Evolutionary conservation across 108 stramenopile species (phyloP), one percentile per base, ranked within the genome.

Genomic region (Skeletonema grethae): DNA sequence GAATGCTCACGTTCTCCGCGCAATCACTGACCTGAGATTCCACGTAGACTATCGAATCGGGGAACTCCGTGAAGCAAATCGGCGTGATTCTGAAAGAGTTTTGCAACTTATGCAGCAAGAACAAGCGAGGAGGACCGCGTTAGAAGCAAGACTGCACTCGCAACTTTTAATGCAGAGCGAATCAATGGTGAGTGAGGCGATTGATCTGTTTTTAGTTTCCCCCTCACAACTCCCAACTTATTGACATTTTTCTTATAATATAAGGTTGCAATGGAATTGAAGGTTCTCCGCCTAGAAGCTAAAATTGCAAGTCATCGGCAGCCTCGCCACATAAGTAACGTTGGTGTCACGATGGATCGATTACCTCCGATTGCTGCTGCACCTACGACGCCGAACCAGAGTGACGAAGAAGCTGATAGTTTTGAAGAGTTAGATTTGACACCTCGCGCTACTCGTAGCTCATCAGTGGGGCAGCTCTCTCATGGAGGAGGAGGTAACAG

Each of bases 211-310:
- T 48, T n/a, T 48, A 18, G 4, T 18, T 48, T 16, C 4, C 6
- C 5, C 15, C 16, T 48, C 46, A 9, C 1, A 0, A 4, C 18
- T 60, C 28, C n/a, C 41, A 8, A 8, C 16, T 39, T 38, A 43
- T 57, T 32, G 2, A 13, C 31, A 59, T 15, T 28, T 45, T 32
- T 57, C 16, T 43, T 5, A 5, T 7, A 7, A 34, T 28, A 3
- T 13, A 57, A 79, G 77, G 77, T 79, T 29, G 84, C 84, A 3
- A 85, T 85, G 84, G 84, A 85, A 67, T 41, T 82, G 41, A 85
- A 85, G 61, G 64, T 85, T 10, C 63, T 85, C 22, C 76, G 77
- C 38, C 72, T 85, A 11, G 84, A 85, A 74, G 84, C 84, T 5
- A 85, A 82, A 65, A 68, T 85, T 36, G 76, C 81, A 25, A 56